phyloP scores from a whole-genome alignment of 495 filamentous ascomycete genomes.

The Daldinia loculata region DNA sequence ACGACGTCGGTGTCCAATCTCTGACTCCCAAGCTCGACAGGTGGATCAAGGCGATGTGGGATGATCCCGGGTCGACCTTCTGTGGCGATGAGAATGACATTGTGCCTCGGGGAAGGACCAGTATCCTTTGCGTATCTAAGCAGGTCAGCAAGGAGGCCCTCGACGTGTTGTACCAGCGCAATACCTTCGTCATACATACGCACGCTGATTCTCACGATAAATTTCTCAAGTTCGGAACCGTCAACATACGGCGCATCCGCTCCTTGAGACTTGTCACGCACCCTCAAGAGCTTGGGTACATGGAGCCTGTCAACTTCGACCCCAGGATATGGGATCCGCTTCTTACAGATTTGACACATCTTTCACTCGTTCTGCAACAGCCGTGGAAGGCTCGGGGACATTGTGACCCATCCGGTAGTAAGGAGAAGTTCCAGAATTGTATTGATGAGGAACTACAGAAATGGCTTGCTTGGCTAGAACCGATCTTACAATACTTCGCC shows the following conservation, averaged over 20 bases:
- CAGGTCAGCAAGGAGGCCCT: conserved; percentile 8
- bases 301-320: background rate
- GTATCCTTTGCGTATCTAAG: conserved; percentile 7
- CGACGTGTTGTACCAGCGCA: conserved; percentile 2
- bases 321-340: background rate
- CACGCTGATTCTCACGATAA: background rate
- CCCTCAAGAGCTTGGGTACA: background rate
- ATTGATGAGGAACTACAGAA: background rate
- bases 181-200: background rate
- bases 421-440: background rate
- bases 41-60: background rate
- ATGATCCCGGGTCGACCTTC: background rate
- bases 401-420: background rate
- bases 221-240: background rate
- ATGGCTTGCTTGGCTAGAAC: conserved; percentile 2
- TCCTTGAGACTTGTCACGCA: conserved; percentile 1
- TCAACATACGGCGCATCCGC: conserved; percentile 9
- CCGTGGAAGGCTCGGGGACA: background rate
- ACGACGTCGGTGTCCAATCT: conserved; percentile 2
- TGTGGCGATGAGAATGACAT: background rate
- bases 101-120: background rate
- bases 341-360: background rate
- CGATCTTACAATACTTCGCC: conserved; percentile 12
- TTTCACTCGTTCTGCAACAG: conserved; percentile 4
- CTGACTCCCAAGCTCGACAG: background rate